Conservation (phyloP, 495 filamentous ascomycete species). For the Bombardia bombarda region DNA sequence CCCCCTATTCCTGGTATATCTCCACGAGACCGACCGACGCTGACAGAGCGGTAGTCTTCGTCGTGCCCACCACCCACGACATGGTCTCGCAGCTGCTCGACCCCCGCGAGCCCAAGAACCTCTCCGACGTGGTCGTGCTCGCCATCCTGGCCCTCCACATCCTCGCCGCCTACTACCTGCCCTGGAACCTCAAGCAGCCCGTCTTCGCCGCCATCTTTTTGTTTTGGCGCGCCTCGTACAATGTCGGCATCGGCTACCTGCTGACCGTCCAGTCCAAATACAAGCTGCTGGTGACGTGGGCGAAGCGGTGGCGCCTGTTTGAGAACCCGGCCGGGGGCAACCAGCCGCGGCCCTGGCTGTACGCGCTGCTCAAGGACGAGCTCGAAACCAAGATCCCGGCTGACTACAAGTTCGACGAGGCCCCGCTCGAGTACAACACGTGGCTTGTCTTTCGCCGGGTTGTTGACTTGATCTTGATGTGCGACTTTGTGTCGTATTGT, state of each 20-base stretch:
- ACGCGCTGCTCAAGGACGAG: slow-evolving; percentile 75
- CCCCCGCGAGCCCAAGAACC: slow-evolving; percentile 90
- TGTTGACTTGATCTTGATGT: slow-evolving; percentile 95
- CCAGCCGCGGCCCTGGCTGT: slow-evolving; percentile 73
- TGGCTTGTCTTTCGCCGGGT: slow-evolving; percentile 94
- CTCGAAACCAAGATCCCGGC: slow-evolving; percentile 88
- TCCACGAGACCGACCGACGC: background rate
- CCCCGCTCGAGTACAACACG: slow-evolving; percentile 96
- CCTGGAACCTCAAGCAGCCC: slow-evolving; percentile 55
- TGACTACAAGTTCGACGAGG: slow-evolving; percentile 89
- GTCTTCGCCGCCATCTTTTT: slow-evolving; percentile 74
- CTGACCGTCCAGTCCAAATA: slow-evolving; percentile 85
- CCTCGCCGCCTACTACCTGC: slow-evolving; percentile 61
- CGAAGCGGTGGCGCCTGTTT: slow-evolving; percentile 75
- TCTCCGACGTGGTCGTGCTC: slow-evolving; percentile 78
- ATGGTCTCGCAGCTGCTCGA: slow-evolving; percentile 98
- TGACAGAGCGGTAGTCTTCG: slow-evolving; percentile 67
- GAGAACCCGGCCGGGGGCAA: slow-evolving; percentile 71
- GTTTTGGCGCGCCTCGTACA: slow-evolving; percentile 90
- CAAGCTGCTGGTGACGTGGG: slow-evolving; percentile 79
- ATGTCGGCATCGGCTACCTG: slow-evolving; percentile 86
- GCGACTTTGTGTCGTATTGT: slow-evolving; percentile 94
- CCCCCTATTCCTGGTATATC: background rate
- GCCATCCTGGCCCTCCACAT: slow-evolving; percentile 70
- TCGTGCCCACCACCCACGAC: slow-evolving; percentile 92